Evolutionary conservation across 129 eudicot genomes (phyloP).

Genomic region (Chrysanthemum lavandulifolium): DNA sequence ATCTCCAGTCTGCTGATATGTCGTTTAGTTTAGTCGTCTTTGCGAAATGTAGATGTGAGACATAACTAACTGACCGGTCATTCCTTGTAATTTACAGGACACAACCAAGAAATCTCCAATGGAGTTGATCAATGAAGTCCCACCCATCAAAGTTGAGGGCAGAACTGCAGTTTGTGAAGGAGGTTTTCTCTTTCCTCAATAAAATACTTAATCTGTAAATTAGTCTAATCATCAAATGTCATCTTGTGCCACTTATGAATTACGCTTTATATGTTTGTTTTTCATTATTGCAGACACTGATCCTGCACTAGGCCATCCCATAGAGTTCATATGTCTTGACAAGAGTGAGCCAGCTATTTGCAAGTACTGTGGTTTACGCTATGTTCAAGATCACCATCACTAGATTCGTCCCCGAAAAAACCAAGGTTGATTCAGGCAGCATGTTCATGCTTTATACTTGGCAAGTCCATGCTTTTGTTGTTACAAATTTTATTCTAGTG

Average conservation of each 20-base stretch:
- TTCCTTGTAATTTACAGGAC: slow-evolving; percentile 42
- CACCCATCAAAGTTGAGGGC: slow-evolving; percentile 93
- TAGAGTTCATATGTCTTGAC: slow-evolving; percentile 15
- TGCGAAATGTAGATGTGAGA: background rate
- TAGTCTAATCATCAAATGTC: background rate
- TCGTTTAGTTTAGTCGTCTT: background rate
- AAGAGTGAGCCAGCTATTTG: slow-evolving; percentile 18
- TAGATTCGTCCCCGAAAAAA: slow-evolving; percentile 23
- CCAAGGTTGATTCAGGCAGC: slow-evolving; percentile 15
- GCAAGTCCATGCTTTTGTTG: slow-evolving; percentile 15
- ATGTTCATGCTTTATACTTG: slow-evolving; percentile 18
- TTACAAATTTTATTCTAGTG: slow-evolving; percentile 14
- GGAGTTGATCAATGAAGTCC: slow-evolving; percentile 96
- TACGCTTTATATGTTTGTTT: background rate
- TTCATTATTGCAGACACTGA: slow-evolving; percentile 52
- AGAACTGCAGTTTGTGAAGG: slow-evolving; percentile 95
- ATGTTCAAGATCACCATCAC: slow-evolving; percentile 84
- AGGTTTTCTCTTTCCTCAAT: slow-evolving; percentile 35
- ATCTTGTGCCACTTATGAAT: no score
- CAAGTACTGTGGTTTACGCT: slow-evolving; percentile 95
- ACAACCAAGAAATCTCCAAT: slow-evolving; percentile 93
- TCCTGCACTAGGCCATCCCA: slow-evolving; percentile 71
- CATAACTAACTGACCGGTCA: background rate
- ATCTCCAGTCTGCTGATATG: background rate
- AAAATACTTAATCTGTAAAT: background rate